Evolutionary conservation across 2,329 filamentous ascomycete species (phyloP).

Genomic region (Didymella glomerata): DNA sequence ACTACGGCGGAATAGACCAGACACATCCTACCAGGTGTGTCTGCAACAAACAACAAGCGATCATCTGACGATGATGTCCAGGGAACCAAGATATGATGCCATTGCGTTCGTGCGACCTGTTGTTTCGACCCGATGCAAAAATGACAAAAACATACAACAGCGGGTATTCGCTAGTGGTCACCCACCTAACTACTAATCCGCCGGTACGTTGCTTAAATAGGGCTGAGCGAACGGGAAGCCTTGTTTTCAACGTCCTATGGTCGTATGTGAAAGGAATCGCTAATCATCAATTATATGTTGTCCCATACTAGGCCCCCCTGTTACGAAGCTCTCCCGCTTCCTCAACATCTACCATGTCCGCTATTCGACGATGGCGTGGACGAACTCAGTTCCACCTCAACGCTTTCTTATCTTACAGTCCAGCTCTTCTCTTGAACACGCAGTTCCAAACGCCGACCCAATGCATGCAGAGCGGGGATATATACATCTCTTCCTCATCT

Average conservation of each 20-base stretch:
- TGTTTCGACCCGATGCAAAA: neutral
- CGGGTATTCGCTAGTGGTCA: slow-evolving; percentile 1
- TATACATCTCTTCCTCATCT: neutral
- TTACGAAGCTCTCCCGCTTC: no score
- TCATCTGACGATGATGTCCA: no score
- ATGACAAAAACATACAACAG: neutral
- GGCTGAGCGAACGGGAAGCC: neutral
- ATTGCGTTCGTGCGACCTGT: no score
- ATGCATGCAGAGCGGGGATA: neutral
- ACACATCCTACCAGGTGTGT: no score
- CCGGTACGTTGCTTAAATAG: neutral
- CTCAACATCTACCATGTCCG: no score
- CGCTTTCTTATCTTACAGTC: neutral
- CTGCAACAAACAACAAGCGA: no score
- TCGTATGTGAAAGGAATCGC: neutral
- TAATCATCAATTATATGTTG: neutral
- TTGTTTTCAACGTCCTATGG: slow-evolving; percentile 1
- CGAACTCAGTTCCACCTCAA: neutral
- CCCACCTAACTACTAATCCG: neutral
- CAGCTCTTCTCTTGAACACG: neutral
- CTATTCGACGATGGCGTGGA: no score
- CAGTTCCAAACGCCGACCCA: neutral
- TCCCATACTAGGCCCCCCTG: no score
- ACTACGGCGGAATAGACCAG: no score
- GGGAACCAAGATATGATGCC: no score